These are phyloP conservation scores for Phanerochaete carnosa DNA, from an alignment of 768 basidiomycete species.

Conservation along the genomic window DNA sequence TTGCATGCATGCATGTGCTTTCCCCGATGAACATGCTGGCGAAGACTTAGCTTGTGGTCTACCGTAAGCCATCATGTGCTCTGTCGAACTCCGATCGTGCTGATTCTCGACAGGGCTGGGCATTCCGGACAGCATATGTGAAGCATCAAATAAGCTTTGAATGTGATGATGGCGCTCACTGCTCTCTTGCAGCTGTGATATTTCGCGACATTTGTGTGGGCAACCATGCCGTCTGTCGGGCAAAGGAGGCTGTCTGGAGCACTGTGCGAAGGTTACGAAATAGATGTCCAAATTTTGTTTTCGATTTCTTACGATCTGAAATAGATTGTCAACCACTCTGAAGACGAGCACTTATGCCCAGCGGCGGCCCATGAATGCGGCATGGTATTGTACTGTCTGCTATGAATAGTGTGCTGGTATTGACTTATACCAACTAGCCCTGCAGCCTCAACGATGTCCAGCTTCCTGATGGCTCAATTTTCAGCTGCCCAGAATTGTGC, in stretches of 20 bases:
- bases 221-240: conserved; percentile 42
- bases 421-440: conserved; percentile 28
- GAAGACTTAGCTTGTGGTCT: conserved; percentile 38
- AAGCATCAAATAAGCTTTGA: no score
- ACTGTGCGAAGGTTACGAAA: conserved; percentile 44
- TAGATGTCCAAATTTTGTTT: neutral
- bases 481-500: conserved; percentile 42
- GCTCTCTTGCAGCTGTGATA: conserved; percentile 40
- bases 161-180: neutral
- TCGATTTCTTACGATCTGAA: neutral
- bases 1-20: conserved; percentile 44
- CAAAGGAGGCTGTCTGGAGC: conserved; percentile 46
- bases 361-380: conserved; percentile 55
- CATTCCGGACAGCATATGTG: conserved; percentile 56
- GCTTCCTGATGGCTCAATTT: conserved; percentile 27
- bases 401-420: neutral
- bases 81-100: neutral
- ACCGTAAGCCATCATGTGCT: conserved; percentile 40
- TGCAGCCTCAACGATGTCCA: conserved; percentile 35
- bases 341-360: conserved; percentile 50
- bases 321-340: conserved; percentile 46
- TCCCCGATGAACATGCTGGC: conserved; percentile 32
- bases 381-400: conserved; percentile 31
- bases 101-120: conserved; percentile 43
- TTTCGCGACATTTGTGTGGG: conserved; percentile 52